A percentile compares a stretch with the other conserved stretches of the same genome.
Evolutionary conservation across 257 asterid genomes (phyloP).

Genomic region (Nemophila menziesii): DNA sequence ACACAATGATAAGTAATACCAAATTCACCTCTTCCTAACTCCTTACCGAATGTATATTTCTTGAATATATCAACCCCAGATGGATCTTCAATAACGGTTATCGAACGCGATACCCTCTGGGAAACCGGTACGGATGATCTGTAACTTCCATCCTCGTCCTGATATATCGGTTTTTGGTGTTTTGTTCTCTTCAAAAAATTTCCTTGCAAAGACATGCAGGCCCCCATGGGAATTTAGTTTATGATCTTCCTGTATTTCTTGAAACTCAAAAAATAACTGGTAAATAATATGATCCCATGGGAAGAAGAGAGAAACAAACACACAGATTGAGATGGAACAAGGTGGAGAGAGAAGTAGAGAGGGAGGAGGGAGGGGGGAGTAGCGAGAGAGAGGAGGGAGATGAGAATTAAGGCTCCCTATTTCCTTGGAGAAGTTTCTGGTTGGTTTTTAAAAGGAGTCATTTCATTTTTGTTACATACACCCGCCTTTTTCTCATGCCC

Average conservation of each 20-base stretch:
- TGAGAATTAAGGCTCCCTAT: background rate
- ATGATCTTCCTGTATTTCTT: background rate
- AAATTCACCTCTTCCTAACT: conserved; percentile 82
- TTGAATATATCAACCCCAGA: conserved; percentile 30
- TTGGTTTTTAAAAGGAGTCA: conserved; percentile 12
- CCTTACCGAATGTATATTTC: conserved; percentile 51
- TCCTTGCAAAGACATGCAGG: conserved; percentile 55
- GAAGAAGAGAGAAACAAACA: conserved; percentile 15
- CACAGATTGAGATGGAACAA: background rate
- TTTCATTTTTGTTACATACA: no score
- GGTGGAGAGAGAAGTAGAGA: conserved; percentile 7
- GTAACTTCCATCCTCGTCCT: background rate
- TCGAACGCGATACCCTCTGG: conserved; percentile 27
- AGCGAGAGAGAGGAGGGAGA: conserved; percentile 7
- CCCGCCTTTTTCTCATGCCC: conserved; percentile 36
- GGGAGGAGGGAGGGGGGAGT: conserved; percentile 4
- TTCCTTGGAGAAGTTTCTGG: conserved; percentile 15
- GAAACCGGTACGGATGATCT: background rate
- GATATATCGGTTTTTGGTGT: conserved; percentile 3
- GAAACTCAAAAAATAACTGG: conserved; percentile 8
- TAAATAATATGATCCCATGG: conserved; percentile 29
- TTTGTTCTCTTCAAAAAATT: conserved; percentile 23
- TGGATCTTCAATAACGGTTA: conserved; percentile 35
- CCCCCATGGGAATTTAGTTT: conserved; percentile 52
- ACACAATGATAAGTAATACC: conserved; percentile 65